Evolutionary conservation across 2,329 filamentous ascomycete genomes (phyloP).

Genomic region (Magnaporthiopsis incrustans): DNA sequence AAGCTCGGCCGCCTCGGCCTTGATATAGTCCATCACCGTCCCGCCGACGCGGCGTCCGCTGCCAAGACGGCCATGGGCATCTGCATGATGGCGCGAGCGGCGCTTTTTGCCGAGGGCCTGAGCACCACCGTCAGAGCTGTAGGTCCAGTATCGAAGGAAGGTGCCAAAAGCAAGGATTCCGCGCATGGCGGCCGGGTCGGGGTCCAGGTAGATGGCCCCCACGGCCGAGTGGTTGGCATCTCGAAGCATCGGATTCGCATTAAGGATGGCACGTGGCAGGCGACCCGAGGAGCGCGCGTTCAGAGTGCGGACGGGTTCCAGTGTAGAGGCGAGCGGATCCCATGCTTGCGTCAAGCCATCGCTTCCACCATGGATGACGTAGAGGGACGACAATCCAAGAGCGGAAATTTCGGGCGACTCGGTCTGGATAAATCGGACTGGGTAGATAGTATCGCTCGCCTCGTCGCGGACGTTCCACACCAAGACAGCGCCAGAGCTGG

Average conservation of each 20-base stretch:
- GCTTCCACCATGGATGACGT: slow-evolving; percentile 86
- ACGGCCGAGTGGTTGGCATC: slow-evolving; percentile 74
- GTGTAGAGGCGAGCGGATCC: slow-evolving; percentile 82
- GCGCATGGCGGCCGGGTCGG: slow-evolving; percentile 75
- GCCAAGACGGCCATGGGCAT: slow-evolving; percentile 41
- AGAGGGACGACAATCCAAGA: slow-evolving; percentile 74
- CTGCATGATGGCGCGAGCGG: slow-evolving; percentile 58
- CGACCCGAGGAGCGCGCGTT: slow-evolving; percentile 78
- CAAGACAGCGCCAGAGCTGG: slow-evolving; percentile 65
- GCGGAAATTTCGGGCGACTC: slow-evolving; percentile 83
- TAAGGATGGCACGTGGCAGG: slow-evolving; percentile 62
- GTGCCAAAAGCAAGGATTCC: slow-evolving; percentile 83
- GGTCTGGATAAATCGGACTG: slow-evolving; percentile 77
- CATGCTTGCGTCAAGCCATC: slow-evolving; percentile 94
- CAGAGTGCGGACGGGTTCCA: slow-evolving; percentile 73
- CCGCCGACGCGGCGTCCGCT: slow-evolving; percentile 49
- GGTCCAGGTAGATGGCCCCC: slow-evolving; percentile 77
- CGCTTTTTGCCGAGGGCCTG: slow-evolving; percentile 72
- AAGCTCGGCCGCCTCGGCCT: slow-evolving; percentile 75
- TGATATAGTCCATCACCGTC: slow-evolving; percentile 73
- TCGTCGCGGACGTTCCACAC: slow-evolving; percentile 78
- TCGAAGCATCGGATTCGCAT: slow-evolving; percentile 48
- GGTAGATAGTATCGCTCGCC: slow-evolving; percentile 51
- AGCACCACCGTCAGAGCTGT: slow-evolving; percentile 64
- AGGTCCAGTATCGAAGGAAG: slow-evolving; percentile 87